Evolutionary conservation across 306 rosid species (phyloP), one percentile per base, ranked within the genome.

Genomic region (Castanea sativa): DNA sequence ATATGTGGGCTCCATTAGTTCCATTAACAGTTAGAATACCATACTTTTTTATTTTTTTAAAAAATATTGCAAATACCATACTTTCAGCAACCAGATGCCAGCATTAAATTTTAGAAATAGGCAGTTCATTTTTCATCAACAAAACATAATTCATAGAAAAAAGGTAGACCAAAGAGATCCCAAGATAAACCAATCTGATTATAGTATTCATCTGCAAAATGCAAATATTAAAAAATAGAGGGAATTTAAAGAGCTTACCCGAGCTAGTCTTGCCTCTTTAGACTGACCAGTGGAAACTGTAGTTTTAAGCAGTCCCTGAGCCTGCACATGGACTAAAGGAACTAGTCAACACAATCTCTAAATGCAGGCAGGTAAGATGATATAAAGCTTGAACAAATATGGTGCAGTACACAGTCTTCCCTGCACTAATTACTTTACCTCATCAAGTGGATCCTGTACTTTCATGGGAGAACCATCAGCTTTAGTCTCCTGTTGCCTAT

Each of bases 251-350:
- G 25, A 74, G 58, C 91, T 89, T 93, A 95, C 99, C 97, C 96
- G 88, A 60, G 98, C 98, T 87, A 95, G 81, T 87, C 99, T 95
- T 83, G 99, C 99, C 86, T 95, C 99, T 85, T 95, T 95, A 32
- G 98, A 93, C 87, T 91, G 96, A 79, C 99, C 99, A 70, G 98
- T 89, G 74, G 99, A 88, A 82, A 83, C 90, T 55, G 97, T 83
- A 57, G 91, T 89, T 86, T 93, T 90, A 81, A 95, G 99, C 84
- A 95, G 88, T 78, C 98, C 93, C 84, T 91, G 99, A 83, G 99
- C 99, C 99, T 95, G 88, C 82, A 78, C 38, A 82, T 68, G 90
- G 83, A 86, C 91, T 87, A 88, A 88, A 92, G 80, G 76, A 76
- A 83, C 81, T 89, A 83, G 81, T 87, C 85, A 91, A 86, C 85